Evolutionary conservation across 2,329 filamentous ascomycete genomes (phyloP).

Genomic region (Sporothrix pallida): DNA sequence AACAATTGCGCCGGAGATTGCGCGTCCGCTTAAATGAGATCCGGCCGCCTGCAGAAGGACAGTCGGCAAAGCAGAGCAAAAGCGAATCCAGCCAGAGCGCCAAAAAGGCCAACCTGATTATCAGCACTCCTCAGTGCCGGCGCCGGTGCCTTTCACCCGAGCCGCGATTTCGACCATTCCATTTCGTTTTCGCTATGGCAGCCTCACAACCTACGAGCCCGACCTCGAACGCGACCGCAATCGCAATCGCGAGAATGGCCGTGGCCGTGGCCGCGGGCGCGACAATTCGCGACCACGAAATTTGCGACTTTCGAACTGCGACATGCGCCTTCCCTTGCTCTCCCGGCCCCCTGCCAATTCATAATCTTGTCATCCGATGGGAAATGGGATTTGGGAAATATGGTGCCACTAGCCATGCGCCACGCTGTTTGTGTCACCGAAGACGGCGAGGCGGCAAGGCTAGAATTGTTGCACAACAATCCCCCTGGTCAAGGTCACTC

Average conservation of each 20-base stretch:
- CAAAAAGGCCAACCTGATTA: not conserved
- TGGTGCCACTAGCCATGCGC: slow-evolving; percentile 31
- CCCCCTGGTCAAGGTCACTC: slow-evolving; percentile 15
- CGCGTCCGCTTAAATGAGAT: slow-evolving; percentile 20
- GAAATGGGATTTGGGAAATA: slow-evolving; percentile 3
- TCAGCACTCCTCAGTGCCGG: not conserved
- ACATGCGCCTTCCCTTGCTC: not conserved
- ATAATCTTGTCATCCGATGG: slow-evolving; percentile 12
- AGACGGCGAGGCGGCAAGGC: slow-evolving; percentile 29
- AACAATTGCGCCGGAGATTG: slow-evolving; percentile 19
- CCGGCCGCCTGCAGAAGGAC: not conserved
- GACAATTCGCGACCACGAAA: not conserved
- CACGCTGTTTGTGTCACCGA: slow-evolving; percentile 27
- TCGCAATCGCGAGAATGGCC: not conserved
- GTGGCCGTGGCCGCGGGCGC: not conserved
- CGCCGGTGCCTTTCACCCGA: not conserved
- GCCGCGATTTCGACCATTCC: not conserved
- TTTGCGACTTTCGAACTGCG: not conserved
- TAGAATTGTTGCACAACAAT: slow-evolving; percentile 34
- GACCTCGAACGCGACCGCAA: not conserved
- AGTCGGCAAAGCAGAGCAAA: not conserved
- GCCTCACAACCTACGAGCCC: not conserved
- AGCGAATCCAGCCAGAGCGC: not conserved
- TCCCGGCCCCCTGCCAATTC: slow-evolving; percentile 1
- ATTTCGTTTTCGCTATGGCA: not conserved